These are phyloP conservation scores for Diaporthe eres DNA, from an alignment of 2,329 filamentous ascomycete genomes.

Conservation along the genomic window DNA sequence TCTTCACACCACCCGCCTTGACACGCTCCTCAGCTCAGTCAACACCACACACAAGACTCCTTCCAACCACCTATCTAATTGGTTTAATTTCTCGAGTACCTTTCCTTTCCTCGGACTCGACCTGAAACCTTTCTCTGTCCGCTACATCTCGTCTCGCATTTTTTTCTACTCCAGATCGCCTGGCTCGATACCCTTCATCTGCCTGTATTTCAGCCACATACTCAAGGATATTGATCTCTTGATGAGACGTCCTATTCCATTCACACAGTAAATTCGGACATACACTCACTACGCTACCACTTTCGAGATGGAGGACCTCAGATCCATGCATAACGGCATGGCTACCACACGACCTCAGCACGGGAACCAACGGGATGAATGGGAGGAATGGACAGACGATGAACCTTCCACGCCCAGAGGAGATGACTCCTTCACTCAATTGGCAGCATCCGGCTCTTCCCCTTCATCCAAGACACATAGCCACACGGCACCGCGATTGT, in stretches of 20 bases:
- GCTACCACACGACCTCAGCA: constrained; percentile 43
- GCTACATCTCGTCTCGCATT: neutral
- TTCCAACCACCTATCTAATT: constrained; percentile 10
- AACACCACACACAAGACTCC: neutral
- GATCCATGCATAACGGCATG: constrained; percentile 42
- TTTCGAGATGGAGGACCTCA: constrained; percentile 47
- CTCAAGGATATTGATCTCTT: constrained; percentile 17
- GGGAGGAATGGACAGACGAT: constrained; percentile 70
- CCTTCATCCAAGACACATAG: constrained; percentile 24
- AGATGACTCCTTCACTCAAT: constrained; percentile 47
- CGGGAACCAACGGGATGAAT: constrained; percentile 55
- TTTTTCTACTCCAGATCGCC: neutral
- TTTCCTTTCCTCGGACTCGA: neutral
- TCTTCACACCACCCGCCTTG: constrained; percentile 17
- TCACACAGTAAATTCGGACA: neutral
- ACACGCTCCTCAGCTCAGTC: neutral
- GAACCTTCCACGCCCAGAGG: constrained; percentile 56
- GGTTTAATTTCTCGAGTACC: constrained; percentile 6
- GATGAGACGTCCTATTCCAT: constrained; percentile 2
- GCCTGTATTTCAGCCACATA: neutral
- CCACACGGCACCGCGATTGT: constrained; percentile 44
- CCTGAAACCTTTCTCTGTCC: constrained; percentile 15
- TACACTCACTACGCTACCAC: neutral
- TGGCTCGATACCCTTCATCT: neutral
- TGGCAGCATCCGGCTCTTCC: constrained; percentile 5